These are phyloP conservation scores for Sphaerulina populicola DNA, from an alignment of 2,329 filamentous ascomycete species.

Conservation along the genomic window DNA sequence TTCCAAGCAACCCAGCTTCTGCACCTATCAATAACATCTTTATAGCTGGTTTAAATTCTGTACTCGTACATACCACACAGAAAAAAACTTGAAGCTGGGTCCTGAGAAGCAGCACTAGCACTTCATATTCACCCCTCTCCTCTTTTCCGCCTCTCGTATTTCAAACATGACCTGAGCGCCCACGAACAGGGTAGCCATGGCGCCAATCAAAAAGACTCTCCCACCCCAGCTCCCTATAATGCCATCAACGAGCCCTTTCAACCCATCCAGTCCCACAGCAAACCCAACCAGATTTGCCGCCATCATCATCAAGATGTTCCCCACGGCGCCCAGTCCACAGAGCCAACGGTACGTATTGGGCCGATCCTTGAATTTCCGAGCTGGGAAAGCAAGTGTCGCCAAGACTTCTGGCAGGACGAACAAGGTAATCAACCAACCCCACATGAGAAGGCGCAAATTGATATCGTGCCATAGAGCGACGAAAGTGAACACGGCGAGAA, in stretches of 20 bases:
- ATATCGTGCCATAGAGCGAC: slow-evolving; percentile 98
- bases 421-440: slow-evolving; percentile 92
- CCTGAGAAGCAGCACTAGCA: slow-evolving; percentile 46
- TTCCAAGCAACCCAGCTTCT: too few species aligned
- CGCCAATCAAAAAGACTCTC: slow-evolving; percentile 60
- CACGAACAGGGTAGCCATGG: slow-evolving; percentile 69
- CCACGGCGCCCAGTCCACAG: slow-evolving; percentile 70
- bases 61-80: too few species aligned
- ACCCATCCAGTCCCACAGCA: slow-evolving; percentile 79
- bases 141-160: slow-evolving; percentile 72
- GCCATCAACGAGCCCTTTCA: slow-evolving; percentile 65
- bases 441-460: slow-evolving; percentile 77
- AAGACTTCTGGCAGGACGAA: slow-evolving; percentile 87
- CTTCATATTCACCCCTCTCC: slow-evolving; percentile 73
- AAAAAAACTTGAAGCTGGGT: too few species aligned
- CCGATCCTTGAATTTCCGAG: slow-evolving; percentile 57
- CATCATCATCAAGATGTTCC: slow-evolving; percentile 92
- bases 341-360: slow-evolving; percentile 71
- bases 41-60: too few species aligned
- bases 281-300: slow-evolving; percentile 90
- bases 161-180: slow-evolving; percentile 96
- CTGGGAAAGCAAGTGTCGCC: slow-evolving; percentile 63
- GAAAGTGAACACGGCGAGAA: slow-evolving; percentile 83
- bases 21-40: too few species aligned
- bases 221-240: slow-evolving; percentile 73